Conservation (phyloP, 495 filamentous ascomycete species). For the Thermothielavioides terrestris region DNA sequence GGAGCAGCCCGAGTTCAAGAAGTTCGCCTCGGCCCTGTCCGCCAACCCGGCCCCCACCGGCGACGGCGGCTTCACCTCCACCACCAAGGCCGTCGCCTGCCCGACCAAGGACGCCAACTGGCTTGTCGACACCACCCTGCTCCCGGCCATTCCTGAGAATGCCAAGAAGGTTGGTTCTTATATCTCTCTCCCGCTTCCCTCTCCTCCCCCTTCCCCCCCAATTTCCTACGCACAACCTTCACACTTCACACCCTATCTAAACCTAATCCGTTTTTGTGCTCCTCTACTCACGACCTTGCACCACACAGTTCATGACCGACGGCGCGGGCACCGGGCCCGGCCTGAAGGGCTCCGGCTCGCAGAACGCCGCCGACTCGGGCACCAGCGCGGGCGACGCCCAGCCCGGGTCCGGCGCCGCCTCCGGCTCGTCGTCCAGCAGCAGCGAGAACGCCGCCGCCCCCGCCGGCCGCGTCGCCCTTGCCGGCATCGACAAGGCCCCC, state of each 20-base stretch:
- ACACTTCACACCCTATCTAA: too few relatives aligned
- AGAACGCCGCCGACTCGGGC: conserved; percentile 52
- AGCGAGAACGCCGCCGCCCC: conserved; percentile 30
- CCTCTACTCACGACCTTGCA: too few relatives aligned
- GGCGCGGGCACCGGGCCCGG: conserved; percentile 69
- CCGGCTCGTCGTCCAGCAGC: conserved; percentile 22
- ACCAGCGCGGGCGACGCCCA: conserved; percentile 52
- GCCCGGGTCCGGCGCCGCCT: conserved; percentile 51
- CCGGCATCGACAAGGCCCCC: conserved; percentile 45
- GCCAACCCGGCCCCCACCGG: conserved; percentile 58
- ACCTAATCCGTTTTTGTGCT: too few relatives aligned
- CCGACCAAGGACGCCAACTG: conserved; percentile 60
- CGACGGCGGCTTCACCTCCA: conserved; percentile 67
- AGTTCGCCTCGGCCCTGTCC: conserved; percentile 56
- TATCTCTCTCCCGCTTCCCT: background rate
- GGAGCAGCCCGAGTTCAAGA: conserved; percentile 49
- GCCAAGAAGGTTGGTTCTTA: conserved; percentile 37
- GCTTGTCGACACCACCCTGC: conserved; percentile 55
- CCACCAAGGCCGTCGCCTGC: conserved; percentile 57
- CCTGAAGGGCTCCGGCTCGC: conserved; percentile 62
- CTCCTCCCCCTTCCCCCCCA: background rate
- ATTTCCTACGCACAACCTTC: too few relatives aligned
- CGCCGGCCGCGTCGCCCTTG: conserved; percentile 23
- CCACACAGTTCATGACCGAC: conserved; percentile 56
- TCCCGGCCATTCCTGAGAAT: conserved; percentile 66